These are phyloP conservation scores for Chamaenerion angustifolium DNA, from an alignment of 345 rosid genomes.

Conservation along the genomic window DNA sequence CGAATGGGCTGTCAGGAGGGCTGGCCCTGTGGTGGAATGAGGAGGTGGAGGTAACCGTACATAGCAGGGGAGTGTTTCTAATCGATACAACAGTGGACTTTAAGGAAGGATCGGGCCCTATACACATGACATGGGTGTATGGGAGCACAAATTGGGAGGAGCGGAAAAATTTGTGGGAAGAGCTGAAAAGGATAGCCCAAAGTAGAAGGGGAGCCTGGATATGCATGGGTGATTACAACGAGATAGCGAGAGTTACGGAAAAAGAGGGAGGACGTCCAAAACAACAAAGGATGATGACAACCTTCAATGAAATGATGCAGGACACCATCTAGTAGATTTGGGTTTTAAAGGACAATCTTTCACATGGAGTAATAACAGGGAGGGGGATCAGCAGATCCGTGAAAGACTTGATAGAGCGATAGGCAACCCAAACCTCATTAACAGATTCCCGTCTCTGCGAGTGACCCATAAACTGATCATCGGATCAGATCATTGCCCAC, in stretches of 20 bases:
- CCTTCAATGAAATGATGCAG: too few species aligned
- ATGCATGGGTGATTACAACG: too few species aligned
- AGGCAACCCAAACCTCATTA: background rate
- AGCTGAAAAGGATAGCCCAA: too few species aligned
- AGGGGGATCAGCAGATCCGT: background rate
- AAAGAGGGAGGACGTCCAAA: too few species aligned
- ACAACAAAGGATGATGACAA: background rate
- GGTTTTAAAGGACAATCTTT: background rate
- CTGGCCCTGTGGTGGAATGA: background rate
- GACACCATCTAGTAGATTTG: background rate
- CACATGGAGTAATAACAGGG: too few species aligned
- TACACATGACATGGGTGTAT: background rate
- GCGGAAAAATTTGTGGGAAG: too few species aligned
- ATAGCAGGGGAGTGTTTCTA: background rate
- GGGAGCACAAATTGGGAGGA: too few species aligned
- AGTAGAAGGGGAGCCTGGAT: too few species aligned
- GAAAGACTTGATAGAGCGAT: background rate
- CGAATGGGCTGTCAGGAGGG: conserved; percentile 7
- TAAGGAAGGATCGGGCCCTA: background rate
- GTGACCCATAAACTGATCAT: background rate
- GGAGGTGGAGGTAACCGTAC: too few species aligned
- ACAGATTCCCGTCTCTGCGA: too few species aligned
- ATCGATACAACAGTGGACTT: background rate
- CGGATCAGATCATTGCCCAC: background rate
- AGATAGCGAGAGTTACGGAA: too few species aligned